Percentiles rank a stretch among this genome's conserved stretches.
phyloP scores from a whole-genome alignment of 495 filamentous ascomycete genomes.

The Polyplosphaeria fusca region DNA sequence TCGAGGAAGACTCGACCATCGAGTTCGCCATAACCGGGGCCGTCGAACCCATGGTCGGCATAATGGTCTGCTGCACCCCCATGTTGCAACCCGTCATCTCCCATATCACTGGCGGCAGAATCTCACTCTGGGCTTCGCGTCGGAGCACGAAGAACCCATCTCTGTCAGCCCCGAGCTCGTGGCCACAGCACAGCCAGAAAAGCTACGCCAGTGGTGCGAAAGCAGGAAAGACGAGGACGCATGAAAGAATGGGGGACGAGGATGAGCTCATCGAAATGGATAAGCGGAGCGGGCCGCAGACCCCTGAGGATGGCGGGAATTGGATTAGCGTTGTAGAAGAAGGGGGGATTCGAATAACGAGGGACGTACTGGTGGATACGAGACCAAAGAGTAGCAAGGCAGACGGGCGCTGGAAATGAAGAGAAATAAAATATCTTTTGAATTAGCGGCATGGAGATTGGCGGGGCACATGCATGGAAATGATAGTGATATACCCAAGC shows the following conservation, averaged over 20 bases:
- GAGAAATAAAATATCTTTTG: no score
- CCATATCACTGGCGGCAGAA: background rate
- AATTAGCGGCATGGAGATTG: no score
- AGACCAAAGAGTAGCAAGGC: background rate
- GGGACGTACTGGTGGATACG: background rate
- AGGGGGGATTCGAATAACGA: background rate
- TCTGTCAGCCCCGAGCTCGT: background rate
- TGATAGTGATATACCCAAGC: no score
- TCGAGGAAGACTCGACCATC: background rate
- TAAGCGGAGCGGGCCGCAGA: background rate
- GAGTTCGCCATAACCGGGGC: background rate
- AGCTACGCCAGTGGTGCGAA: background rate
- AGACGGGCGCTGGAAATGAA: background rate
- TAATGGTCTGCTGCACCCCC: background rate
- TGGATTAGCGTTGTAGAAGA: background rate
- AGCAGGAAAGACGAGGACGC: background rate
- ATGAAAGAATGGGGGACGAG: background rate
- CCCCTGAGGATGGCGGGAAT: background rate
- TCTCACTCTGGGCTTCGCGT: background rate
- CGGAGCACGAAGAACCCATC: background rate
- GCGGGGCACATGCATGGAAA: no score
- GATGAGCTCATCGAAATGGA: background rate
- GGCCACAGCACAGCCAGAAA: background rate
- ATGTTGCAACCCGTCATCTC: constrained; percentile 4
- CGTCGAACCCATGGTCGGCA: background rate